These are phyloP conservation scores for Backusella australiensis DNA, from an alignment of 192 early-diverging fungal species.

Conservation along the genomic window DNA sequence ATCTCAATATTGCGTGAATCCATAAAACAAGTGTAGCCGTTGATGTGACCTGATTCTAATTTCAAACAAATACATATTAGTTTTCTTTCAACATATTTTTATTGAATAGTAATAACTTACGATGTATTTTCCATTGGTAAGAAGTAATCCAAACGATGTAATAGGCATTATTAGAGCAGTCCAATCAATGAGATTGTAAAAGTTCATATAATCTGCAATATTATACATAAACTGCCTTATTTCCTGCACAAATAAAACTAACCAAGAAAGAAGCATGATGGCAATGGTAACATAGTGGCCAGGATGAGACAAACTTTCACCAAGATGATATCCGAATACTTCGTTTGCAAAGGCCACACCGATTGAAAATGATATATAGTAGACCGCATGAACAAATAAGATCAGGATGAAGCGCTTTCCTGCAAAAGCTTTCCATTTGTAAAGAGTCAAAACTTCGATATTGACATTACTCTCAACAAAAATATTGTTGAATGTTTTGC, in stretches of 20 bases:
- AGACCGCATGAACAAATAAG: neutral
- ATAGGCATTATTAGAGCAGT: neutral
- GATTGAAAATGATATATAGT: neutral
- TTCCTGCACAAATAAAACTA: neutral
- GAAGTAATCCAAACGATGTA: neutral
- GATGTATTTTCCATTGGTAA: too few relatives aligned
- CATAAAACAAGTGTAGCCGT: constrained; percentile 7
- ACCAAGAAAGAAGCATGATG: neutral
- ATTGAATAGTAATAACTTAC: neutral
- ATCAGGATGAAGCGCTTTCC: neutral
- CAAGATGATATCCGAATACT: neutral
- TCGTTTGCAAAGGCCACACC: constrained; percentile 1
- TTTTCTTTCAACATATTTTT: too few relatives aligned
- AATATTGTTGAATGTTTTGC: neutral
- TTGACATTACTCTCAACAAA: neutral
- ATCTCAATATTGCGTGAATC: constrained; percentile 11
- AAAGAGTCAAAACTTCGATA: neutral
- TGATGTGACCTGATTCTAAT: too few relatives aligned
- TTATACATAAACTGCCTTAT: neutral
- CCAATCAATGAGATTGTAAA: constrained; percentile 8
- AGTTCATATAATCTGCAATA: neutral
- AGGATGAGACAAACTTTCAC: neutral
- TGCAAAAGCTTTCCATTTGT: constrained; percentile 14
- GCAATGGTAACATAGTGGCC: neutral
- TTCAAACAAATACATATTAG: too few relatives aligned